A percentile compares a stretch with the other conserved stretches of the same genome.
Evolutionary conservation across 164 flowering plant genomes (phyloP).

Genomic region (Brasenia schreberi): DNA sequence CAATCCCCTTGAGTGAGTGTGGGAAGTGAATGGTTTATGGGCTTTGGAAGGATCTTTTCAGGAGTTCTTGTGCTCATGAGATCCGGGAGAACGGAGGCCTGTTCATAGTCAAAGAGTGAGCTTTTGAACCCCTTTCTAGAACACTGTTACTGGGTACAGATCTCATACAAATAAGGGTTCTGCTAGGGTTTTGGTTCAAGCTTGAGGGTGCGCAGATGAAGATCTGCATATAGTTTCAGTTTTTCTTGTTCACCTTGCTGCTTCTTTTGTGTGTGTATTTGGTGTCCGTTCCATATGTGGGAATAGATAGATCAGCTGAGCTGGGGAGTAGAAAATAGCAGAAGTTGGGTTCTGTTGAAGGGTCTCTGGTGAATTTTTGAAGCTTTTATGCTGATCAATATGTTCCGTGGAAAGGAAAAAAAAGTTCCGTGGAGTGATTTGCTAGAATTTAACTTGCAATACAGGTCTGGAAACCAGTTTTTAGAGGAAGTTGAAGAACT

Average conservation of each 20-base stretch:
- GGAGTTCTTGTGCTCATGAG: neutral
- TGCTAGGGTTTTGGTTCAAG: neutral
- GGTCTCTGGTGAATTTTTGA: neutral
- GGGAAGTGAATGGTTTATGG: neutral
- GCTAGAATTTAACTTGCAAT: too few relatives aligned
- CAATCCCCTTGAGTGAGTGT: neutral
- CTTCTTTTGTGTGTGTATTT: too few relatives aligned
- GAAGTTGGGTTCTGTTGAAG: neutral
- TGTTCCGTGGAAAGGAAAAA: too few relatives aligned
- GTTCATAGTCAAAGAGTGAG: neutral
- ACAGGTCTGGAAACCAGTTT: too few relatives aligned
- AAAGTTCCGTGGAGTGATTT: too few relatives aligned
- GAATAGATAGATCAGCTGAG: neutral
- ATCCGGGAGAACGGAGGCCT: too few relatives aligned
- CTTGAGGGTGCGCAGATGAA: neutral
- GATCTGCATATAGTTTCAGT: neutral
- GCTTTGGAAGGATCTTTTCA: neutral
- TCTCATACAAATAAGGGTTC: neutral
- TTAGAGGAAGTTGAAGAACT: too few relatives aligned
- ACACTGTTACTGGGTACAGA: neutral
- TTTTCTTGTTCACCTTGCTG: too few relatives aligned
- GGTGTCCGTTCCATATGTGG: too few relatives aligned
- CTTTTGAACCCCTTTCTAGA: neutral
- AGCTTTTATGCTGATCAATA: neutral
- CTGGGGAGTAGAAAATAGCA: neutral